Percentiles rank a stretch among this genome's conserved stretches.
Conservation (phyloP, 2,329 filamentous ascomycete genomes). For the Colletotrichum tropicale region DNA sequence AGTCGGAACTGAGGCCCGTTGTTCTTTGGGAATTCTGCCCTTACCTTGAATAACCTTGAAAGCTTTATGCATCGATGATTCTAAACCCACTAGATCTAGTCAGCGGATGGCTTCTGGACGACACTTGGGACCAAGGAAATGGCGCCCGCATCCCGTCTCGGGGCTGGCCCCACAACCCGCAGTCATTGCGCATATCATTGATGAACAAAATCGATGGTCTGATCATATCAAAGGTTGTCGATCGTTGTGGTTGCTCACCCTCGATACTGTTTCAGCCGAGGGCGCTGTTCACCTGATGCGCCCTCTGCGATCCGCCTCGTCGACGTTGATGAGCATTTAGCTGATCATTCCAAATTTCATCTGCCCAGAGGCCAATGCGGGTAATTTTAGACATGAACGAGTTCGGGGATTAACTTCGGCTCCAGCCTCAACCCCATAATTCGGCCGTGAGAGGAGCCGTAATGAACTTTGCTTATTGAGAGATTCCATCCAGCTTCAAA, state of each 20-base stretch:
- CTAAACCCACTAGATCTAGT: neutral
- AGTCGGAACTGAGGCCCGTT: neutral
- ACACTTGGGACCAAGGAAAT: neutral
- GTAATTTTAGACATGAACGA: neutral
- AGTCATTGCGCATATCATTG: neutral
- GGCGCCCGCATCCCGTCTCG: neutral
- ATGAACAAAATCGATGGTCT: neutral
- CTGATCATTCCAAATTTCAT: neutral
- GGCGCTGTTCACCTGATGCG: neutral
- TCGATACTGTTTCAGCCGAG: neutral
- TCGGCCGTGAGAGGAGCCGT: neutral
- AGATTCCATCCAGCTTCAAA: neutral
- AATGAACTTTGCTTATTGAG: neutral
- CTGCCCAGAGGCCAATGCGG: neutral
- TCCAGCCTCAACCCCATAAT: neutral
- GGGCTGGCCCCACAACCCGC: neutral
- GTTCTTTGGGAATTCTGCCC: neutral
- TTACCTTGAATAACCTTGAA: neutral
- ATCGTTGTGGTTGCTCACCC: neutral
- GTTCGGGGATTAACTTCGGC: neutral
- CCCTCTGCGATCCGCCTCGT: neutral
- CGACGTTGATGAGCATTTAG: neutral
- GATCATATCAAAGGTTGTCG: neutral
- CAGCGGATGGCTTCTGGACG: neutral
- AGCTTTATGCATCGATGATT: neutral